Percentiles rank a stretch among this genome's conserved stretches.
Conservation (phyloP, 148 eudicot genomes). For the Nyssa sinensis region DNA sequence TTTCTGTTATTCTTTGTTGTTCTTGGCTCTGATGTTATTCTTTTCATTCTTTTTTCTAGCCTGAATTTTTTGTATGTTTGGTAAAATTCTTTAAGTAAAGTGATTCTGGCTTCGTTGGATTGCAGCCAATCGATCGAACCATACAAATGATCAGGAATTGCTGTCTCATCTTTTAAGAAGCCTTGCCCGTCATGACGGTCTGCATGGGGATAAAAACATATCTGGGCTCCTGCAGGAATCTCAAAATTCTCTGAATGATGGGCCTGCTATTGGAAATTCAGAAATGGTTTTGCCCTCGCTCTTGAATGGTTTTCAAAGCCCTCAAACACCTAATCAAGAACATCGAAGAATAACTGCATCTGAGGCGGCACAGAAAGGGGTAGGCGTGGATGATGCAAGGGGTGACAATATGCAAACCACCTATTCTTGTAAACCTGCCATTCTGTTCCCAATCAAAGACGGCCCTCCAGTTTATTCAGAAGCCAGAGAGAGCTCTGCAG, state of each 20-base stretch:
- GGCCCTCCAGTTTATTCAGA: constrained; percentile 19
- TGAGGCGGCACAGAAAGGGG: constrained; percentile 24
- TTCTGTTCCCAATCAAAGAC: constrained; percentile 17
- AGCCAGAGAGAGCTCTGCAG: constrained; percentile 24
- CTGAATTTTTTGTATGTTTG: no score
- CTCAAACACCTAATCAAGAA: constrained; percentile 32
- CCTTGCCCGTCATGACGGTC: constrained; percentile 48
- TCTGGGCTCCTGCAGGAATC: constrained; percentile 44
- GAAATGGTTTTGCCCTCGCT: constrained; percentile 51
- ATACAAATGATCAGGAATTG: constrained; percentile 59
- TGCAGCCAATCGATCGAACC: constrained; percentile 62
- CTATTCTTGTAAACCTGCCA: constrained; percentile 24
- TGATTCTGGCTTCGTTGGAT: not conserved
- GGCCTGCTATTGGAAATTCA: constrained; percentile 31
- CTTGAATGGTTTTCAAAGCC: constrained; percentile 29
- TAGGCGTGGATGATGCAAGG: constrained; percentile 20
- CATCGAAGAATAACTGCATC: constrained; percentile 21
- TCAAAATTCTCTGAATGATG: constrained; percentile 38
- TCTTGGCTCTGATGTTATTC: no score
- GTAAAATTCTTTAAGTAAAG: not conserved
- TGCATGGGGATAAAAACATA: constrained; percentile 38
- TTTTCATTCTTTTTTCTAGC: no score
- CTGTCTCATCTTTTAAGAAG: constrained; percentile 64
- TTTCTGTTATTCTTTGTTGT: no score
- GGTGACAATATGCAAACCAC: constrained; percentile 21